These are phyloP conservation scores for Ceriops tagal DNA, from an alignment of 345 rosid genomes.

Conservation along the genomic window DNA sequence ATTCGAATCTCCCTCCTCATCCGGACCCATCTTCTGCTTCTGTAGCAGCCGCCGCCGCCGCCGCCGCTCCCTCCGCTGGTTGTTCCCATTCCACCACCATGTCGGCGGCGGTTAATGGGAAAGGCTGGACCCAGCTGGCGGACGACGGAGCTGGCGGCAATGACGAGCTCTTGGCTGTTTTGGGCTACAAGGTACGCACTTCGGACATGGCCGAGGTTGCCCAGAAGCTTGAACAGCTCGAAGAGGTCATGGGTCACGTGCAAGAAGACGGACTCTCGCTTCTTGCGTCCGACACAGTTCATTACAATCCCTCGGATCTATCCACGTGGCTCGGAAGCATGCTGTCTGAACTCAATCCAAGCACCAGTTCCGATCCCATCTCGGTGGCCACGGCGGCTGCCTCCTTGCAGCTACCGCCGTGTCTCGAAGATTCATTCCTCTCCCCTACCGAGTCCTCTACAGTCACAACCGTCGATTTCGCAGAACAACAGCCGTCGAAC, in stretches of 20 bases:
- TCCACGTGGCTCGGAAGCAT: slow-evolving; percentile 61
- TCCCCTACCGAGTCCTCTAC: slow-evolving; percentile 41
- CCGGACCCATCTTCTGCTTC: slow-evolving; percentile 11
- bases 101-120: slow-evolving; percentile 22
- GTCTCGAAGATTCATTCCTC: slow-evolving; percentile 31
- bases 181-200: slow-evolving; percentile 71
- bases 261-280: slow-evolving; percentile 60
- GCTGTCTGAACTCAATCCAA: slow-evolving; percentile 61
- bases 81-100: too few species aligned
- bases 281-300: slow-evolving; percentile 62
- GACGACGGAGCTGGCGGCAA: slow-evolving; percentile 34
- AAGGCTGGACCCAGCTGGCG: slow-evolving; percentile 26
- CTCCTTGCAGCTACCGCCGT: not conserved
- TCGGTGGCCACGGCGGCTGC: not conserved
- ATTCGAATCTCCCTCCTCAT: slow-evolving; percentile 32
- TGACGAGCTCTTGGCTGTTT: slow-evolving; percentile 71
- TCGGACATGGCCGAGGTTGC: slow-evolving; percentile 93
- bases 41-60: slow-evolving; percentile 1
- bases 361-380: slow-evolving; percentile 25
- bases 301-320: slow-evolving; percentile 74
- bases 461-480: slow-evolving; percentile 35
- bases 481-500: not conserved
- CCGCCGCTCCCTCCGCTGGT: not conserved
- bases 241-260: slow-evolving; percentile 54
- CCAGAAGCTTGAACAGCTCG: slow-evolving; percentile 73